phyloP scores from a whole-genome alignment of 768 basidiomycete genomes.

The Tricholoma furcatifolium region DNA sequence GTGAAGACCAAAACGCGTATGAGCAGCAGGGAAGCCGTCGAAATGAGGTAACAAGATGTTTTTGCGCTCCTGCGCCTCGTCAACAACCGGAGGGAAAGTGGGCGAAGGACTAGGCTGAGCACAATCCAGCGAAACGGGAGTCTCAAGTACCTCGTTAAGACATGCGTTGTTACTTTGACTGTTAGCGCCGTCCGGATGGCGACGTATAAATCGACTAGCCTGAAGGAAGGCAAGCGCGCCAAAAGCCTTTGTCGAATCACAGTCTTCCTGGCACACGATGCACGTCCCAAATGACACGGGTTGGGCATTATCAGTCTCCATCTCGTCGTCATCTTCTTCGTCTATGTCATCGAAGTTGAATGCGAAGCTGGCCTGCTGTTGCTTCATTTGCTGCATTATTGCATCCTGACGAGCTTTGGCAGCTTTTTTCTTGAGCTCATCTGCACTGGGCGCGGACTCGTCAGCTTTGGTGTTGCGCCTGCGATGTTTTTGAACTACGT shows the following conservation, averaged over 20 bases:
- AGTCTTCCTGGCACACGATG: conserved; percentile 96
- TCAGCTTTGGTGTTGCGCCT: conserved; percentile 36
- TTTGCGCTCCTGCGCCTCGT: conserved; percentile 48
- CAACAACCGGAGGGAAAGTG: conserved; percentile 51
- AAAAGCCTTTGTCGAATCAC: conserved; percentile 70
- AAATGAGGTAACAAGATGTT: conserved; percentile 48
- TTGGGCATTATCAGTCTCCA: conserved; percentile 46
- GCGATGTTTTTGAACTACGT: conserved; percentile 53
- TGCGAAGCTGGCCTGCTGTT: conserved; percentile 85
- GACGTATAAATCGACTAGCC: conserved; percentile 80
- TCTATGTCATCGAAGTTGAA: conserved; percentile 71
- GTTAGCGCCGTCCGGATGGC: conserved; percentile 67
- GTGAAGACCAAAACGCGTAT: conserved; percentile 83
- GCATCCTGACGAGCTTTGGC: conserved; percentile 90
- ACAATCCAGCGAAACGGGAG: conserved; percentile 68
- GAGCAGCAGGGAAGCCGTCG: conserved; percentile 69
- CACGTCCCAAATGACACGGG: conserved; percentile 81
- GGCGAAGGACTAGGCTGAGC: conserved; percentile 22
- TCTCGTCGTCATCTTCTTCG: conserved; percentile 71
- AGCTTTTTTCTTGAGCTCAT: conserved; percentile 76
- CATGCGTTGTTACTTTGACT: conserved; percentile 46
- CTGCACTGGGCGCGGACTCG: conserved; percentile 44
- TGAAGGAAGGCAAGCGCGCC: conserved; percentile 87
- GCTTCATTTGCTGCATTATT: conserved; percentile 95
- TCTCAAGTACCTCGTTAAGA: conserved; percentile 71